phyloP scores from a whole-genome alignment of 108 stramenopile genomes.

The Schizochytrium sp. region DNA sequence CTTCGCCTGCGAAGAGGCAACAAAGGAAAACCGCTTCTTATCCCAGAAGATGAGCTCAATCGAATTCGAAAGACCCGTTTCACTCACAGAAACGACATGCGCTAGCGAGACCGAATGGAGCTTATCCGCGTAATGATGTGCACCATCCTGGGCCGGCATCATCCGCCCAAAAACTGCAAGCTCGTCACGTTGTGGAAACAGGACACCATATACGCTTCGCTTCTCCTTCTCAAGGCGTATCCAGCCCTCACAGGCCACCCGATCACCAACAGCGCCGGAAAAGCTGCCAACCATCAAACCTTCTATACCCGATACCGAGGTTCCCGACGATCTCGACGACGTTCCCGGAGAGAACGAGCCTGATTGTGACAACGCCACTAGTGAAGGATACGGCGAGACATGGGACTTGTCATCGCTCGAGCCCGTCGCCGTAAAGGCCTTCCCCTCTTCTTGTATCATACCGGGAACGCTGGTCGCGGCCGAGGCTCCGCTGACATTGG shows the following conservation, averaged over 20 bases:
- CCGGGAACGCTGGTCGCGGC: too few relatives aligned
- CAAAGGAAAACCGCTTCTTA: neutral
- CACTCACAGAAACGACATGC: neutral
- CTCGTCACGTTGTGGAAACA: neutral
- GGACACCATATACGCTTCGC: neutral
- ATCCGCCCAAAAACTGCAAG: neutral
- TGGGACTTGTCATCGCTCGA: too few relatives aligned
- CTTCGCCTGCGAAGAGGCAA: neutral
- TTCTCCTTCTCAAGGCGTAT: neutral
- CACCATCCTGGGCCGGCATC: neutral
- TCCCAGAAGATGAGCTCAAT: neutral
- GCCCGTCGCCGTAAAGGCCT: too few relatives aligned
- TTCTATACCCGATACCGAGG: neutral
- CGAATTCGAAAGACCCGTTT: neutral
- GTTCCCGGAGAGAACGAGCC: neutral
- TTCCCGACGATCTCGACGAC: neutral
- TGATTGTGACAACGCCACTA: too few relatives aligned
- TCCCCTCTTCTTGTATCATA: too few relatives aligned
- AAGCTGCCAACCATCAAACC: neutral
- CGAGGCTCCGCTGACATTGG: too few relatives aligned
- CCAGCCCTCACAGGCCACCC: conserved; percentile 3
- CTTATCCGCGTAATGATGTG: neutral
- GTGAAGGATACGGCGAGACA: too few relatives aligned
- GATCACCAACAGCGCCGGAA: neutral
- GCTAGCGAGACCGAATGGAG: neutral